These are phyloP conservation scores for Alternaria ventricosa DNA, from an alignment of 2,329 filamentous ascomycete genomes.

Conservation along the genomic window DNA sequence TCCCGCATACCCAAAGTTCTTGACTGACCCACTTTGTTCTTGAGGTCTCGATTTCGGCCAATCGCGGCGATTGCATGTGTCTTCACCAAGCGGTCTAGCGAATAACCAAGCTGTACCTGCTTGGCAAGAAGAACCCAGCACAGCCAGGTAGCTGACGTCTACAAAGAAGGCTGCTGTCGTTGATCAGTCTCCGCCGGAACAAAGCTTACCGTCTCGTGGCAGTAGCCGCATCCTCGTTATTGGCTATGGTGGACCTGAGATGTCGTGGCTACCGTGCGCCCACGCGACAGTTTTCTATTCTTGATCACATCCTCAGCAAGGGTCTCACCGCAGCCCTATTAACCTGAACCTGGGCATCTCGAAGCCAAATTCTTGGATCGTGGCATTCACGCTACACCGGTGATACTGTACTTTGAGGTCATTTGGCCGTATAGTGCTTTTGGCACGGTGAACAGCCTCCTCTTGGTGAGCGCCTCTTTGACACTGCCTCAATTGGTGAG, in stretches of 20 bases:
- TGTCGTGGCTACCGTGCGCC: background rate
- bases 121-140: slow-evolving; percentile 28
- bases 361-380: background rate
- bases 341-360: background rate
- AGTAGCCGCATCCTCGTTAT: slow-evolving; percentile 4
- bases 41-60: slow-evolving; percentile 17
- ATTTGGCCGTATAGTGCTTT: slow-evolving; percentile 1
- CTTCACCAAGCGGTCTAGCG: slow-evolving; percentile 28
- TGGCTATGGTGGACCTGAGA: background rate
- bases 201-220: background rate
- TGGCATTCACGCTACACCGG: background rate
- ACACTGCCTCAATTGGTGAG: slow-evolving; percentile 21
- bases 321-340: background rate
- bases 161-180: slow-evolving; percentile 9
- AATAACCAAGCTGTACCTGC: slow-evolving; percentile 19
- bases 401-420: background rate
- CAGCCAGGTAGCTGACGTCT: slow-evolving; percentile 36
- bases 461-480: background rate
- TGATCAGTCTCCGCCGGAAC: background rate
- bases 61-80: slow-evolving; percentile 18
- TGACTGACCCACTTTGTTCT: slow-evolving; percentile 12
- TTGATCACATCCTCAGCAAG: background rate
- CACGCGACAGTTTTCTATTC: slow-evolving; percentile 28
- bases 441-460: slow-evolving; percentile 10
- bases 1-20: slow-evolving; percentile 17